Conservation (phyloP, 208 protist genomes). For the Crithidia thermophila region DNA sequence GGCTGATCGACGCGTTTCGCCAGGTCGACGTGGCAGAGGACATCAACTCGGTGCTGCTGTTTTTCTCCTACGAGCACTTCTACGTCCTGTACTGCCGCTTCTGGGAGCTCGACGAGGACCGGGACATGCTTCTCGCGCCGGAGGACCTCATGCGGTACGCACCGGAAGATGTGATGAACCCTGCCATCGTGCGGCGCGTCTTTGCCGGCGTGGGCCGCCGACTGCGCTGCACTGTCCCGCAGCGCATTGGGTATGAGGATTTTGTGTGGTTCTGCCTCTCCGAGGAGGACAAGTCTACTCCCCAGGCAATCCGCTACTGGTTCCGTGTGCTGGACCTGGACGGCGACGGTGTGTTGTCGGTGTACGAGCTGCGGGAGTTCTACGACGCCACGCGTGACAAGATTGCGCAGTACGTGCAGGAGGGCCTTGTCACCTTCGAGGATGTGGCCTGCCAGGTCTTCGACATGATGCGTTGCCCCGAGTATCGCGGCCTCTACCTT, state of each 20-base stretch:
- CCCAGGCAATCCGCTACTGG: constrained; percentile 94
- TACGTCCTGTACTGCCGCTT: constrained; percentile 99
- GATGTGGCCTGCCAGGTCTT: constrained; percentile 95
- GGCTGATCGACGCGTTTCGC: constrained; percentile 80
- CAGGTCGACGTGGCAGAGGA: constrained; percentile 86
- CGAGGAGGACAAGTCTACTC: constrained; percentile 96
- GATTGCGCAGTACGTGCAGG: constrained; percentile 66
- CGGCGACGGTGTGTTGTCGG: constrained; percentile 93
- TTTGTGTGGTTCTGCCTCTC: constrained; percentile 97
- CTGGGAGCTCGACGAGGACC: constrained; percentile 97
- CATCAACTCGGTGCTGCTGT: constrained; percentile 93
- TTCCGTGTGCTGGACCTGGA: constrained; percentile 95
- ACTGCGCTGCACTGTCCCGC: constrained; percentile 38
- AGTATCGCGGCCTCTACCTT: constrained; percentile 67
- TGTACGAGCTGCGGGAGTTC: constrained; percentile 94
- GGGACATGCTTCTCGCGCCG: constrained; percentile 91
- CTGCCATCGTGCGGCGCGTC: constrained; percentile 78
- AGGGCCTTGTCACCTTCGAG: constrained; percentile 80
- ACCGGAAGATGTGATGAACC: constrained; percentile 79
- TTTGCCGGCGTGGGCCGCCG: constrained; percentile 68
- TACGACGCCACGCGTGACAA: constrained; percentile 89
- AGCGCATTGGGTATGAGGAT: constrained; percentile 93
- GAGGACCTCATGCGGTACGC: constrained; percentile 90
- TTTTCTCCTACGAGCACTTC: constrained; percentile 99
- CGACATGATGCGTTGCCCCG: constrained; percentile 88